phyloP scores from a whole-genome alignment of 768 basidiomycete genomes.

The Phaeotremella skinneri region DNA sequence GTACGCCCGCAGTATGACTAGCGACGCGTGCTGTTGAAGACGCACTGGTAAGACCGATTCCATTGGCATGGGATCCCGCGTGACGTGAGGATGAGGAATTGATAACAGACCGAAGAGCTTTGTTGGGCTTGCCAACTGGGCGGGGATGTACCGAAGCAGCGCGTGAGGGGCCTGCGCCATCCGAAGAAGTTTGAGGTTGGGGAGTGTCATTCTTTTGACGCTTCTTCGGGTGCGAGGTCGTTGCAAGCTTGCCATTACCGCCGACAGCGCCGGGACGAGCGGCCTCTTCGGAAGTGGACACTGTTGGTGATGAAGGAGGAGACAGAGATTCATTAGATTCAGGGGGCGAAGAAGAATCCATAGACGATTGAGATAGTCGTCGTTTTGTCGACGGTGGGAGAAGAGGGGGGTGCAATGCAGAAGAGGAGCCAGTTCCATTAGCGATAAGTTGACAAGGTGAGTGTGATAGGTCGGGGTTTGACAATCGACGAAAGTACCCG shows the following conservation, averaged over 20 bases:
- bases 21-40: slow-evolving; percentile 3
- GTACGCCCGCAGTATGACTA: not conserved
- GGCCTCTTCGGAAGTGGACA: not conserved
- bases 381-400: not conserved
- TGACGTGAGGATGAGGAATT: not conserved
- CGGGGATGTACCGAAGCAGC: slow-evolving; percentile 1
- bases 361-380: not conserved
- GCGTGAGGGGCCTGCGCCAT: not conserved
- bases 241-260: not conserved
- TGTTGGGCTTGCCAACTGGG: slow-evolving; percentile 3
- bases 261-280: too few relatives aligned
- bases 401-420: not conserved
- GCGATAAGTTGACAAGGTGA: too few relatives aligned
- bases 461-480: too few relatives aligned
- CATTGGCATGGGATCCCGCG: not conserved
- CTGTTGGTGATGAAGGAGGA: not conserved
- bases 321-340: not conserved
- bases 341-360: slow-evolving; percentile 7
- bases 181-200: not conserved
- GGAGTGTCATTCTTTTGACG: slow-evolving; percentile 11
- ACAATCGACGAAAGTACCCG: too few relatives aligned
- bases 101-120: slow-evolving; percentile 7
- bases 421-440: not conserved
- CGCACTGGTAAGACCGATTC: slow-evolving; percentile 3
- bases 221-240: slow-evolving; percentile 16